Evolutionary conservation across 139 green algal genomes (phyloP).

Genomic region (Gonium pectorale): DNA sequence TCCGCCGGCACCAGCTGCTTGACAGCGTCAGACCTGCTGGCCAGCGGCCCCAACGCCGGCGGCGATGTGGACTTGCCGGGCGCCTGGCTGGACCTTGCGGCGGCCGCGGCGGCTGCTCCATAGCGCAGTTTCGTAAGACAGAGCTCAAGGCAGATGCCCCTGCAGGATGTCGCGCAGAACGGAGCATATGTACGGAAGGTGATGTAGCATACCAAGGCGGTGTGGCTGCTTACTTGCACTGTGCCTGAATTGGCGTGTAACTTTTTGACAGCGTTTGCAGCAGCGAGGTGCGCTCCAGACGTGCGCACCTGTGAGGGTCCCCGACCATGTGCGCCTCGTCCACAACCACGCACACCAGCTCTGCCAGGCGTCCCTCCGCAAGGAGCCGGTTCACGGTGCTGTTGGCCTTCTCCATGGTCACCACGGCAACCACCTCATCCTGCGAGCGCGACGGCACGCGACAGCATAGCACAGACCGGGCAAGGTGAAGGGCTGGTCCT

Average conservation of each 20-base stretch:
- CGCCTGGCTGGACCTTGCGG: neutral
- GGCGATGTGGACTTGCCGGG: neutral
- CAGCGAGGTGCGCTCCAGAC: too few relatives aligned
- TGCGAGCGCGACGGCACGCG: neutral
- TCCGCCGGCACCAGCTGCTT: neutral
- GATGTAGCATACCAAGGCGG: too few relatives aligned
- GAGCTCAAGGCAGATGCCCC: slow-evolving; percentile 91
- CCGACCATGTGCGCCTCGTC: slow-evolving; percentile 91
- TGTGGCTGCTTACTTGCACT: too few relatives aligned
- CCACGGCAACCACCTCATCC: slow-evolving; percentile 66
- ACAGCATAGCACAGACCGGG: neutral
- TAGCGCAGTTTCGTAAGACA: slow-evolving; percentile 90
- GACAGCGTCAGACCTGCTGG: neutral
- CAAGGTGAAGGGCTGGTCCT: neutral
- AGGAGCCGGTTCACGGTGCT: slow-evolving; percentile 67
- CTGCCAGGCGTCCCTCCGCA: slow-evolving; percentile 64
- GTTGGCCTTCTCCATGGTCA: slow-evolving; percentile 91
- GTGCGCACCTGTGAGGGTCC: slow-evolving; percentile 71
- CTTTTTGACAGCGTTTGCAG: too few relatives aligned
- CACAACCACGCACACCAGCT: slow-evolving; percentile 83
- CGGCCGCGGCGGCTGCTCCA: neutral
- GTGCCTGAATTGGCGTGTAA: too few relatives aligned
- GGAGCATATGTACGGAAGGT: neutral
- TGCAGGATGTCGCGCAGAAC: slow-evolving; percentile 13
- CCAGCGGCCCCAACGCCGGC: neutral